Evolutionary conservation across 345 rosid genomes (phyloP).

Genomic region (Sisymbrium altissimum): DNA sequence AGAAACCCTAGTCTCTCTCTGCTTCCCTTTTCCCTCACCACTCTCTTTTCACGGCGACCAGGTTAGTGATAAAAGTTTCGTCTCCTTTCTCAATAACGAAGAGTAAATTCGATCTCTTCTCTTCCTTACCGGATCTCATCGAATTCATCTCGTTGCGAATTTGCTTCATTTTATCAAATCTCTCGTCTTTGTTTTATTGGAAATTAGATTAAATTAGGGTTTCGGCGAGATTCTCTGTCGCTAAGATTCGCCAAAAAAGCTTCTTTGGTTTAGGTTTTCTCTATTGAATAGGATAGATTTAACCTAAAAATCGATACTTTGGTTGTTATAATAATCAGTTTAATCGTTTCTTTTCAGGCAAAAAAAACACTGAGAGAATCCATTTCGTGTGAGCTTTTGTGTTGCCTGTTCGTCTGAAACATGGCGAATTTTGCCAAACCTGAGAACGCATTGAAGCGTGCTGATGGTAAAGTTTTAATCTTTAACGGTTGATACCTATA

Average conservation of each 20-base stretch:
- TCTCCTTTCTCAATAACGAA: neutral
- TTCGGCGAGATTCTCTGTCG: slow-evolving; percentile 7
- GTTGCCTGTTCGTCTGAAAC: slow-evolving; percentile 21
- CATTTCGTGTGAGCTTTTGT: neutral
- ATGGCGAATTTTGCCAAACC: slow-evolving; percentile 85
- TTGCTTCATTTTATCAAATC: slow-evolving; percentile 17
- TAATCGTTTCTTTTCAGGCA: neutral
- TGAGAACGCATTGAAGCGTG: slow-evolving; percentile 88
- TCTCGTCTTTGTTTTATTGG: neutral
- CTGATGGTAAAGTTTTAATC: slow-evolving; percentile 58
- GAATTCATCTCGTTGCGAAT: neutral
- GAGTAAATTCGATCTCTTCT: slow-evolving; percentile 15
- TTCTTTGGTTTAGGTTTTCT: neutral
- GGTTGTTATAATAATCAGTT: neutral
- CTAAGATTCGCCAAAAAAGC: neutral
- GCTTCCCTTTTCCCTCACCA: neutral
- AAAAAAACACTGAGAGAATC: neutral
- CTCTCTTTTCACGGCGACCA: slow-evolving; percentile 30
- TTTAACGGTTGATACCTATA: neutral
- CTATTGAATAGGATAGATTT: neutral
- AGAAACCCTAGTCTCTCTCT: slow-evolving; percentile 29
- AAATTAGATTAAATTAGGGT: slow-evolving; percentile 11
- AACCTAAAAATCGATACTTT: neutral
- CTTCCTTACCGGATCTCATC: slow-evolving; percentile 3
- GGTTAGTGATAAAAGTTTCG: slow-evolving; percentile 17